Evolutionary conservation across 208 protist species (phyloP), one percentile per base, ranked within the genome.

Genomic region (Naegleria gruberi): DNA sequence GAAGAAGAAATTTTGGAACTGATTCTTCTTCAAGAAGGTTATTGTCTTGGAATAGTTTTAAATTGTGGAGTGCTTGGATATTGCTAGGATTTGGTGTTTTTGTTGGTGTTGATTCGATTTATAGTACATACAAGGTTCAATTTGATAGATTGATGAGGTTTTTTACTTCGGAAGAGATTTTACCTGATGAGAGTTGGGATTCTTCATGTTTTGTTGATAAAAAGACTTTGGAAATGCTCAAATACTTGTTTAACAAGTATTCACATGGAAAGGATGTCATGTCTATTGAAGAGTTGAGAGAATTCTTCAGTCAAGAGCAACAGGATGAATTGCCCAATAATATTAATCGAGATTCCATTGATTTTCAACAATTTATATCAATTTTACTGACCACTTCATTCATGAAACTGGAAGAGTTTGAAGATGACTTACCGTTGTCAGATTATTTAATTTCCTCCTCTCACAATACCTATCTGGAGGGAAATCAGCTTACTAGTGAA

Each of bases 401-500:
- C 30, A 77, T 12, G n/a, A 77, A 8, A 8, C 1, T 0, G 26
- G 65, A 77, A 77, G 8, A 1, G 34, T 37, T 37, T 77, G 34
- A 26, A 8, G 65, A 77, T n/a, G 65, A 77, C 12, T n/a, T 37
- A 15, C 85, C 90, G 40, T 46, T 92, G 47, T 42, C 86, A 4
- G 19, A 92, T 81, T 92, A 92, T 85, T 92, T 91, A 51, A 92
- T 92, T 47, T 43, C 55, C 0, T 92, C 91, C 7, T 92, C 91
- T 17, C 91, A 92, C 88, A 92, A 92, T 89, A 92, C 91, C 1
- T 92, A 92, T 84, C 87, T 92, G 26, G 87, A 41, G 15, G 91
- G 91, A 45, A 91, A 92, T 86, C 91, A 92, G 45, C 26, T 92
- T 47, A 91, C 26, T 23, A 91, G 87, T 40, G 92, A 93, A 37